Conservation (phyloP, 2,329 filamentous ascomycete genomes). For the Apiospora rasikravindrae region DNA sequence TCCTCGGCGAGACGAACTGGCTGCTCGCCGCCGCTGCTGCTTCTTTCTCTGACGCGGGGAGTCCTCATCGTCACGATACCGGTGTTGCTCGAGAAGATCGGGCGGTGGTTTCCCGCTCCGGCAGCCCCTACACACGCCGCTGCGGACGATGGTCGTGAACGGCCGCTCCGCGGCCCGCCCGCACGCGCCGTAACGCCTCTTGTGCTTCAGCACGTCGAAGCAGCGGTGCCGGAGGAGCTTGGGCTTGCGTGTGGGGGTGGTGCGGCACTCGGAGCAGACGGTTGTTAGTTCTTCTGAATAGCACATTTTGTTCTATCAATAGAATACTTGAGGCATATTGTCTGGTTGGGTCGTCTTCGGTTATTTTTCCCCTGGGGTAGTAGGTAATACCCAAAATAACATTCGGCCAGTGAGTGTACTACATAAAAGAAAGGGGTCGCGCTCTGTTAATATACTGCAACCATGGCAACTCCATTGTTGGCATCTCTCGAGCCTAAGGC, state of each 20-base stretch:
- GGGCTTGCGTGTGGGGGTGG: not conserved
- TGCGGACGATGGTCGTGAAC: not conserved
- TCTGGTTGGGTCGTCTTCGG: not conserved
- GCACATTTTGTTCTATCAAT: not conserved
- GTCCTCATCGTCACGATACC: not conserved
- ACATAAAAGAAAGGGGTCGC: not conserved
- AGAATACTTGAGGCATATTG: not conserved
- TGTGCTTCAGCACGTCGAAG: constrained; percentile 1
- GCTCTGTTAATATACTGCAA: not conserved
- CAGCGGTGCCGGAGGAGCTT: not conserved
- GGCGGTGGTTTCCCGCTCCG: not conserved
- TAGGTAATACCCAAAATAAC: not conserved
- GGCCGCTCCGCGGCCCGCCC: not conserved
- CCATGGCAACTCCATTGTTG: not conserved
- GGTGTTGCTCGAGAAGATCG: not conserved
- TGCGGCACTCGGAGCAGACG: not conserved
- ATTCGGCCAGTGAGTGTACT: not conserved
- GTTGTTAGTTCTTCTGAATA: not conserved
- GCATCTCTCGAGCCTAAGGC: not conserved
- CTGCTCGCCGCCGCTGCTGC: not conserved
- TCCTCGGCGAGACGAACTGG: not conserved
- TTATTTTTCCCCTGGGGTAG: not conserved
- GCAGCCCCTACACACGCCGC: not conserved
- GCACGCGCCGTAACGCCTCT: not conserved
- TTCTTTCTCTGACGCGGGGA: not conserved